phyloP scores from a whole-genome alignment of 805 yeast species.

The Pichia sporocuriosa region DNA sequence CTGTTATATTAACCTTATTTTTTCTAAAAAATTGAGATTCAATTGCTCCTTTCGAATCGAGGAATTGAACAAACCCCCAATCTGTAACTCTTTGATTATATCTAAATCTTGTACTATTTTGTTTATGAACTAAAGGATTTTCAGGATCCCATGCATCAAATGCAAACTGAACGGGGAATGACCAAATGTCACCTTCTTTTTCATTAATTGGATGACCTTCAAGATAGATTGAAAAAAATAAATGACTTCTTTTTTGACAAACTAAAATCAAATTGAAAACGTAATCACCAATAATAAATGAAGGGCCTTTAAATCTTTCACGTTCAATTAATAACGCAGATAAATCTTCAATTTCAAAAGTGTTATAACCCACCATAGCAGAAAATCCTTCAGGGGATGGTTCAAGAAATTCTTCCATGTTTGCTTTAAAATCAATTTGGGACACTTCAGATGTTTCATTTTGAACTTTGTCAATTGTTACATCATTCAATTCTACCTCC shows the following conservation, averaged over 20 bases:
- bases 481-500: neutral
- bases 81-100: conserved; percentile 73
- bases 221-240: conserved; percentile 65
- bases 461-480: neutral
- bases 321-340: conserved; percentile 25
- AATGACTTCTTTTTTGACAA: conserved; percentile 18
- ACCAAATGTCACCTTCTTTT: conserved; percentile 49
- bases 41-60: conserved; percentile 44
- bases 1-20: conserved; percentile 63
- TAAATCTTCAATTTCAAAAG: conserved; percentile 36
- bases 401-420: conserved; percentile 19
- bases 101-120: conserved; percentile 68
- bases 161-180: conserved; percentile 87
- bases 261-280: conserved; percentile 7
- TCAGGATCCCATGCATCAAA: conserved; percentile 78
- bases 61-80: conserved; percentile 90
- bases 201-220: conserved; percentile 55
- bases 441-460: neutral
- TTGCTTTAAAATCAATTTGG: conserved; percentile 10
- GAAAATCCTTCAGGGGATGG: conserved; percentile 29
- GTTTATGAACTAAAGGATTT: conserved; percentile 52
- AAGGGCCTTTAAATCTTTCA: conserved; percentile 33
- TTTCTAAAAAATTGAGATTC: conserved; percentile 33
- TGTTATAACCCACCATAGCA: conserved; percentile 25
- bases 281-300: conserved; percentile 48